These are phyloP conservation scores for Trichophyton benhamiae DNA, from an alignment of 2,329 filamentous ascomycete genomes.

Conservation along the genomic window DNA sequence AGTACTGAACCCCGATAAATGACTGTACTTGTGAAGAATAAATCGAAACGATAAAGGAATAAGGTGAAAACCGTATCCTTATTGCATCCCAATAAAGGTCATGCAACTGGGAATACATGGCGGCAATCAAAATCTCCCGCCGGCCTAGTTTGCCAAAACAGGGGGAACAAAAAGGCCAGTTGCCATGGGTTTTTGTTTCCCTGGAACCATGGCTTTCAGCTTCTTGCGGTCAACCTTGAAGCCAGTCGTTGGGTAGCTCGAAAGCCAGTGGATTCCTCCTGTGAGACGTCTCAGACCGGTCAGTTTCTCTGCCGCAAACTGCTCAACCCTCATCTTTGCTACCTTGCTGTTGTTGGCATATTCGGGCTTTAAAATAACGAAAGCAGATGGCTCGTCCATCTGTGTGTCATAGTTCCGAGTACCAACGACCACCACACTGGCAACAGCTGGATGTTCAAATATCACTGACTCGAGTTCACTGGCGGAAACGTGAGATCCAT, in stretches of 20 bases:
- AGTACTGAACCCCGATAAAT: too few species aligned
- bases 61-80: too few species aligned
- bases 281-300: constrained; percentile 12
- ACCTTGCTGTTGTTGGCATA: constrained; percentile 1
- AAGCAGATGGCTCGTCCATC: constrained; percentile 27
- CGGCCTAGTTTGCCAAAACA: neutral
- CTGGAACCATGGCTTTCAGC: constrained; percentile 2
- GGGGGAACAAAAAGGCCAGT: neutral
- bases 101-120: too few species aligned
- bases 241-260: constrained; percentile 11
- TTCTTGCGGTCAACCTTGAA: constrained; percentile 9
- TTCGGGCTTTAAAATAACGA: constrained; percentile 14
- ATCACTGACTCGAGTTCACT: constrained; percentile 51
- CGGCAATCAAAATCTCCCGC: too few species aligned
- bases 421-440: constrained; percentile 53
- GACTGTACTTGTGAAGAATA: too few species aligned
- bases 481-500: constrained; percentile 50
- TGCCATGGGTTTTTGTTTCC: neutral
- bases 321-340: constrained; percentile 5
- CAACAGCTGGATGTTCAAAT: constrained; percentile 36
- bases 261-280: constrained; percentile 11
- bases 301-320: constrained; percentile 8
- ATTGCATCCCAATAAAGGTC: too few species aligned
- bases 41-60: too few species aligned
- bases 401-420: constrained; percentile 51